phyloP scores from a whole-genome alignment of 768 basidiomycete genomes.

The Lentinula guzmanii region DNA sequence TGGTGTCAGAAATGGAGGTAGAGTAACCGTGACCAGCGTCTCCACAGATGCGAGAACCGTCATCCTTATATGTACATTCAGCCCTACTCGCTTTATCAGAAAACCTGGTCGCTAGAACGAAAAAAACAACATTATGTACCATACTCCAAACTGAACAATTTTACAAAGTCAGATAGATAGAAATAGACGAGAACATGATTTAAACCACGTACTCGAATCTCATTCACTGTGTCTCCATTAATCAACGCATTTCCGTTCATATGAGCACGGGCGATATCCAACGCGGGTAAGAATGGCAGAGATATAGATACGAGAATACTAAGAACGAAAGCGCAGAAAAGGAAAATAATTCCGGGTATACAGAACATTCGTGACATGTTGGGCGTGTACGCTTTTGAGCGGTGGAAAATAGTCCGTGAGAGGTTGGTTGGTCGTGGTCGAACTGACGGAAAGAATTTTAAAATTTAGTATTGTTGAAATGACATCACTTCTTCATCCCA shows the following conservation, averaged over 20 bases:
- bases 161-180: not conserved
- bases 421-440: not conserved
- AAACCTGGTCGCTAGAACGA: conserved; percentile 1
- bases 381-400: not conserved
- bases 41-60: conserved; percentile 43
- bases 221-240: conserved; percentile 24
- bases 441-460: not conserved
- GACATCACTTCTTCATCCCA: not conserved
- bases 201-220: conserved; percentile 47
- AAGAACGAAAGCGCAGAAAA: conserved; percentile 59
- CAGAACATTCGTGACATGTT: conserved; percentile 47
- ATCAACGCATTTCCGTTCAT: conserved; percentile 28
- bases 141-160: conserved; percentile 60
- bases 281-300: conserved; percentile 57
- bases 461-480: not conserved
- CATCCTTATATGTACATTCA: conserved; percentile 45
- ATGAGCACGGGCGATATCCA: conserved; percentile 61
- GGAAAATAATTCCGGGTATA: conserved; percentile 51
- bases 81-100: conserved; percentile 37
- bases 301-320: conserved; percentile 67
- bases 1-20: conserved; percentile 31
- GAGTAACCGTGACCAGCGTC: conserved; percentile 51
- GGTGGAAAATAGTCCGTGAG: not conserved
- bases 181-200: not conserved
- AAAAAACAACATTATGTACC: conserved; percentile 34